Conservation (phyloP, 768 basidiomycete species). For the Naganishia kalamii region DNA sequence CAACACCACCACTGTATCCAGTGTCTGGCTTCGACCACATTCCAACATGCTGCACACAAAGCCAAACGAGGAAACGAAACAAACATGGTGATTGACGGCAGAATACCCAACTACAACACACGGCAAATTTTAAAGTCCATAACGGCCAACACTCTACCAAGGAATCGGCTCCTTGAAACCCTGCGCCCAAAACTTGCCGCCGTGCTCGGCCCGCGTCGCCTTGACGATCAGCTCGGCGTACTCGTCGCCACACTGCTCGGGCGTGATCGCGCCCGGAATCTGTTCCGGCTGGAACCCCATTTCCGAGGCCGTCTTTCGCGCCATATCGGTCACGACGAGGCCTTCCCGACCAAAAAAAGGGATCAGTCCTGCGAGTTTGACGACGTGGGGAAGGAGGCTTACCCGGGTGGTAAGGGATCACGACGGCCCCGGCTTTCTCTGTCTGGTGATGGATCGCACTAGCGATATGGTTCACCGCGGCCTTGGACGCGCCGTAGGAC, state of each 20-base stretch:
- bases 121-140: too few relatives aligned
- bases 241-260: background rate
- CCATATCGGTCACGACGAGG: constrained; percentile 17
- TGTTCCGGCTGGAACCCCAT: background rate
- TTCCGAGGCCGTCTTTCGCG: background rate
- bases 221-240: background rate
- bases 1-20: too few relatives aligned
- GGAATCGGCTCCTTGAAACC: background rate
- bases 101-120: too few relatives aligned
- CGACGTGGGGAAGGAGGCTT: background rate
- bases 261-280: background rate
- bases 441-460: constrained; percentile 21
- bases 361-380: background rate
- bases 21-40: too few relatives aligned
- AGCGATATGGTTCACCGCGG: constrained; percentile 24
- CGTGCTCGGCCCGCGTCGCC: background rate
- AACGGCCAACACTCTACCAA: too few relatives aligned
- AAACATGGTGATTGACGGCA: too few relatives aligned
- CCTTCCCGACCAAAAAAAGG: background rate
- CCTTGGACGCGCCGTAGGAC: constrained; percentile 25
- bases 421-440: background rate
- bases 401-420: constrained; percentile 12
- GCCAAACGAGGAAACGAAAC: too few relatives aligned
- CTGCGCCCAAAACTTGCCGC: constrained; percentile 1
- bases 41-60: too few relatives aligned